Conservation (phyloP, 2,329 filamentous ascomycete genomes). For the Coniochaeta ligniaria region DNA sequence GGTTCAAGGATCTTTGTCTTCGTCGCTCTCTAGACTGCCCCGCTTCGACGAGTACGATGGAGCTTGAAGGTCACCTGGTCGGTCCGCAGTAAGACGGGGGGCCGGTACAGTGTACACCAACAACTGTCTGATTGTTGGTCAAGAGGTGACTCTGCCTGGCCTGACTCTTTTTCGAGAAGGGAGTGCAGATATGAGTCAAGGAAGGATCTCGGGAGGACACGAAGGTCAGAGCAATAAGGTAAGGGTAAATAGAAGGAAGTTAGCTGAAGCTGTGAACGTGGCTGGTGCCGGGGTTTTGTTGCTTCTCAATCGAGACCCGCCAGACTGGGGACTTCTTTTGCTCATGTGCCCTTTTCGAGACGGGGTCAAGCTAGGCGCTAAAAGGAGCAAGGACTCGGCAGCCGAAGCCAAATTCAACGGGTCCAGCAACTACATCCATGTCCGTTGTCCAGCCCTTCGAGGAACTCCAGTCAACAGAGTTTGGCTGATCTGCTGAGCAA, state of each 20-base stretch:
- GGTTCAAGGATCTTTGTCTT: background rate
- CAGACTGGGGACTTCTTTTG: constrained; percentile 25
- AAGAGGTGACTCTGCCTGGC: background rate
- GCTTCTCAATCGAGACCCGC: background rate
- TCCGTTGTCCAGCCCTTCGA: background rate
- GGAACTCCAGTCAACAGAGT: background rate
- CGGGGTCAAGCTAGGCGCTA: constrained; percentile 28
- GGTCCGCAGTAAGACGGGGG: background rate
- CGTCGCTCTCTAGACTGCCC: background rate
- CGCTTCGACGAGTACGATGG: background rate
- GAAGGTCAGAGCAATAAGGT: background rate
- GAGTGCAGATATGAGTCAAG: background rate
- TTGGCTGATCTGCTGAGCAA: constrained; percentile 11
- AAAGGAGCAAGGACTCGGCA: constrained; percentile 29
- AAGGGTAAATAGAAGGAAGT: background rate
- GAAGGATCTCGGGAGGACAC: background rate
- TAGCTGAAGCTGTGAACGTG: background rate
- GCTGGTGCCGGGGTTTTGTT: constrained; percentile 1
- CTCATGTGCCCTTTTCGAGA: constrained; percentile 41
- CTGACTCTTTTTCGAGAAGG: background rate
- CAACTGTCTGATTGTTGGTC: background rate
- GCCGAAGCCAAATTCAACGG: constrained; percentile 20
- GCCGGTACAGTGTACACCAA: background rate
- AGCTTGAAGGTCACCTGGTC: constrained; percentile 1
- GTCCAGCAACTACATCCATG: background rate